A percentile compares a stretch with the other conserved stretches of the same genome.
Conservation (phyloP, 495 filamentous ascomycete genomes). For the Barbatosphaeria neglecta region DNA sequence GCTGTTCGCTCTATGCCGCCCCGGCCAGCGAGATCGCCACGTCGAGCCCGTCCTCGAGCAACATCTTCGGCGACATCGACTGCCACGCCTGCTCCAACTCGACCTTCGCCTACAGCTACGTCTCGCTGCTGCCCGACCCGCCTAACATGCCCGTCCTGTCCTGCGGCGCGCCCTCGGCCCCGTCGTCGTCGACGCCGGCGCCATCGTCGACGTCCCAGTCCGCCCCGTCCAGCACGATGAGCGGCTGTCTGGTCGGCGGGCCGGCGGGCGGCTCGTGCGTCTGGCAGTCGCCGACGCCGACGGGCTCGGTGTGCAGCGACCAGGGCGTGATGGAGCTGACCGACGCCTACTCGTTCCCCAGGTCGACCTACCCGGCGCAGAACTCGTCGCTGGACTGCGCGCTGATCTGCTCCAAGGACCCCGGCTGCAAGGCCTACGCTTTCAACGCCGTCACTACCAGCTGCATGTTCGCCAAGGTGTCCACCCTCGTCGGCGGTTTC, state of each 20-base stretch:
- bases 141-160: neutral
- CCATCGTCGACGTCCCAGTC: neutral
- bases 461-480: neutral
- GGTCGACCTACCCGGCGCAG: neutral
- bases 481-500: neutral
- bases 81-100: neutral
- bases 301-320: neutral
- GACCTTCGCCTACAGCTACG: neutral
- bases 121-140: neutral
- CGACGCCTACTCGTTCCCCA: neutral
- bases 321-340: neutral
- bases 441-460: neutral
- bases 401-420: neutral
- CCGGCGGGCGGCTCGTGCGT: neutral
- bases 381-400: neutral
- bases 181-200: neutral
- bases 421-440: neutral
- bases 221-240: neutral
- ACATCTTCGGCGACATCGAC: neutral
- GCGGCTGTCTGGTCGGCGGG: neutral
- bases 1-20: neutral
- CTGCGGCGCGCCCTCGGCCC: neutral
- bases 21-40: neutral
- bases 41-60: neutral
- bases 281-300: neutral